These are phyloP conservation scores for Candida oleophila DNA, from an alignment of 805 yeast species.

Conservation along the genomic window DNA sequence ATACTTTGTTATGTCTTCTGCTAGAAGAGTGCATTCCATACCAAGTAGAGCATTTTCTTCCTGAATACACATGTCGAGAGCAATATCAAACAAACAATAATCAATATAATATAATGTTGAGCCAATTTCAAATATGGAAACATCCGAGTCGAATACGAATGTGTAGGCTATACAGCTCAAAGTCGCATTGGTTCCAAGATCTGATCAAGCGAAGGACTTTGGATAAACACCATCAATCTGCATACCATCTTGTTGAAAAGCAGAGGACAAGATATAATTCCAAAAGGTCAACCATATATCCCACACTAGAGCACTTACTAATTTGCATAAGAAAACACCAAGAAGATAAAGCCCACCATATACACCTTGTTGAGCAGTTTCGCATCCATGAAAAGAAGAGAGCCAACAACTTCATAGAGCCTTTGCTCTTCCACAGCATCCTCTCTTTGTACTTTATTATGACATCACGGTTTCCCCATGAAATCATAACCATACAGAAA, in stretches of 20 bases:
- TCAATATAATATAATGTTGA: not conserved
- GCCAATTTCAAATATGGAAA: not conserved
- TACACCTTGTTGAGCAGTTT: not conserved
- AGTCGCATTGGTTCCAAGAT: not conserved
- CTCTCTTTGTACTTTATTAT: constrained; percentile 1
- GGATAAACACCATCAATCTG: constrained; percentile 19
- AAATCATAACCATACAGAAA: not conserved
- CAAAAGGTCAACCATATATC: not conserved
- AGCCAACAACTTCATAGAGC: constrained; percentile 1
- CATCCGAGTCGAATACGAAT: not conserved
- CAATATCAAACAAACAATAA: not conserved
- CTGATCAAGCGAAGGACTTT: constrained; percentile 8
- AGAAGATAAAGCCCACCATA: not conserved
- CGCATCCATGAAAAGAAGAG: not conserved
- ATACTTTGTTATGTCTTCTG: no score
- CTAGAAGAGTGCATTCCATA: no score
- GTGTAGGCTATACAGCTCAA: not conserved
- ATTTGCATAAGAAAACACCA: not conserved
- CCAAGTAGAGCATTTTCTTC: no score
- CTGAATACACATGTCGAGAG: not conserved
- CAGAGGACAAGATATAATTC: constrained; percentile 2
- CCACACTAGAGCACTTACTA: constrained; percentile 2
- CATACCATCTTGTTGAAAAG: constrained; percentile 13
- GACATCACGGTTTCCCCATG: not conserved
- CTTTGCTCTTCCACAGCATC: constrained; percentile 3